A percentile compares a stretch with the other conserved stretches of the same genome.
Conservation (phyloP, 2,329 filamentous ascomycete genomes). For the Domatiomyces catenatus region DNA sequence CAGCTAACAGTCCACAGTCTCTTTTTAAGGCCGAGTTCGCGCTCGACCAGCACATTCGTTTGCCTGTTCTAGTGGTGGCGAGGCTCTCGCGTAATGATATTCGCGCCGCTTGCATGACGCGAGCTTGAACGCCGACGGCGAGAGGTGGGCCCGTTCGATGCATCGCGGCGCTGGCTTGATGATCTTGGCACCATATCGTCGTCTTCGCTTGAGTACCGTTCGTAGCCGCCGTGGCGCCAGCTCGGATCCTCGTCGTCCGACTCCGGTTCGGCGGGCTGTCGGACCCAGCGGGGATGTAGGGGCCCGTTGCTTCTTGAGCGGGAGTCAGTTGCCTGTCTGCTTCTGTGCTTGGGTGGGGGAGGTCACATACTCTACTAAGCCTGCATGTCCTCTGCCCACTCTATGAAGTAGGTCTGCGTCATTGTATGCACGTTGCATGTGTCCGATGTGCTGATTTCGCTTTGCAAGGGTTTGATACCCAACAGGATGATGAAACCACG, state of each 20-base stretch:
- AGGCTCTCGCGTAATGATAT: neutral
- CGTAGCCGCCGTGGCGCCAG: too few relatives aligned
- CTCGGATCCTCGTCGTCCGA: too few relatives aligned
- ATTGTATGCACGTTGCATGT: neutral
- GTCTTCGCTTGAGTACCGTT: neutral
- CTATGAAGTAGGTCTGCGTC: neutral
- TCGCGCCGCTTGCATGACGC: neutral
- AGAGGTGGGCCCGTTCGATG: neutral
- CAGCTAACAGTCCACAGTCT: too few relatives aligned
- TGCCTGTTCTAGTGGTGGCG: neutral
- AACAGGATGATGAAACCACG: neutral
- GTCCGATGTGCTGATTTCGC: neutral
- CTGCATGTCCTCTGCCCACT: neutral
- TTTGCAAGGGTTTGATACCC: neutral
- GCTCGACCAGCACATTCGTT: neutral
- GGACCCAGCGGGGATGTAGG: too few relatives aligned
- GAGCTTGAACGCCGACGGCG: neutral
- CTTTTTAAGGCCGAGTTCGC: neutral
- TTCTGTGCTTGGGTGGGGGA: neutral
- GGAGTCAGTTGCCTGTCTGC: neutral
- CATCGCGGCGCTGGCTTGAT: too few relatives aligned
- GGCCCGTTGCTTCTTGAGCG: neutral
- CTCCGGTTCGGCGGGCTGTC: too few relatives aligned
- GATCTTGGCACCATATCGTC: too few relatives aligned
- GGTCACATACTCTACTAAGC: neutral